These are phyloP conservation scores for Mortierella sp. DNA, from an alignment of 371 early-diverging fungal genomes.

Conservation along the genomic window DNA sequence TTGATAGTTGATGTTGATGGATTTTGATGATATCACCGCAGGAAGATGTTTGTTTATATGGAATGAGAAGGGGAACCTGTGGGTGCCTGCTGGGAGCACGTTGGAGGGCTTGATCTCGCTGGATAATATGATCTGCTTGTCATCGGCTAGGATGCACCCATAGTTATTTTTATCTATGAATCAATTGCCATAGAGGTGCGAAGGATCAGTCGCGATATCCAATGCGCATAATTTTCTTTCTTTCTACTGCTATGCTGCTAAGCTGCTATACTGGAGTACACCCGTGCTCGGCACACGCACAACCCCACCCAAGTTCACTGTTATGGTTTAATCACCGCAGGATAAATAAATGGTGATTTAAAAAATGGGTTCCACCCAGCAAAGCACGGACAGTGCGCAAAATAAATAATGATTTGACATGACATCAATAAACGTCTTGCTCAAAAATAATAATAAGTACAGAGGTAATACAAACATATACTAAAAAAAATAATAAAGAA, in stretches of 20 bases:
- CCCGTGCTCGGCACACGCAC: too few species aligned
- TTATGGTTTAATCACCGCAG: too few species aligned
- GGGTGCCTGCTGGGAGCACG: slow-evolving; percentile 27
- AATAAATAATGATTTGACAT: background rate
- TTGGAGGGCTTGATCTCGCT: slow-evolving; percentile 10
- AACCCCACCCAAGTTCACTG: too few species aligned
- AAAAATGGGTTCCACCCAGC: background rate
- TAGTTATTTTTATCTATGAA: slow-evolving; percentile 33
- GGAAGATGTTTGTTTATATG: slow-evolving; percentile 20
- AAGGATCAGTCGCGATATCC: background rate
- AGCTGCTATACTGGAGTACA: too few species aligned
- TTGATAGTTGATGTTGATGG: slow-evolving; percentile 38
- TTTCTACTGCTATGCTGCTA: too few species aligned
- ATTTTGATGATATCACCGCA: slow-evolving; percentile 26
- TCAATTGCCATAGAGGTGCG: background rate
- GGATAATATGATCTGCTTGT: slow-evolving; percentile 16
- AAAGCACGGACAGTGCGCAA: slow-evolving; percentile 3
- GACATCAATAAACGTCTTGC: slow-evolving; percentile 7
- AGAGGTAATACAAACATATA: too few species aligned
- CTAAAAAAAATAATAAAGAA: slow-evolving; percentile 3
- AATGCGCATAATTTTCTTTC: too few species aligned
- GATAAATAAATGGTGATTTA: background rate
- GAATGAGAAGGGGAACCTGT: slow-evolving; percentile 46
- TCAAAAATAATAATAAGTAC: background rate
- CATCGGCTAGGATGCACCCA: slow-evolving; percentile 31